Percentiles rank a stretch among this genome's conserved stretches.
These are phyloP conservation scores for Wickerhamiella australiensis DNA, from an alignment of 805 yeast species.

Conservation along the genomic window DNA sequence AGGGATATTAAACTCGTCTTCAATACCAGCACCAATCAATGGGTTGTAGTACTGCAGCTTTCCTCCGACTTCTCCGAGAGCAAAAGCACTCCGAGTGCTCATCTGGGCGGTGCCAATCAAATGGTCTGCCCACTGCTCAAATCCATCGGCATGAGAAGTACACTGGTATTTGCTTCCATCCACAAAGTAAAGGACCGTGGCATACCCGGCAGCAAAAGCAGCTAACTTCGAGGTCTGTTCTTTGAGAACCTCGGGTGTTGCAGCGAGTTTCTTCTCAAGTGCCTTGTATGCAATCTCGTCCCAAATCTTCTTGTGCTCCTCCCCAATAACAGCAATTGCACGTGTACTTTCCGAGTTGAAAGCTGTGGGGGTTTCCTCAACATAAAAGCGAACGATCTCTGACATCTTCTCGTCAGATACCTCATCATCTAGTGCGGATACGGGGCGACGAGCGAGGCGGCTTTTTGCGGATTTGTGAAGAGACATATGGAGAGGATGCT, in stretches of 20 bases:
- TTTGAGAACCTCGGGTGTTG: conserved; percentile 23
- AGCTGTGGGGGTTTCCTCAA: conserved; percentile 41
- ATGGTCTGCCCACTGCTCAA: conserved; percentile 40
- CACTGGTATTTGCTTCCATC: conserved; percentile 35
- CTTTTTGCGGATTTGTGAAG: neutral
- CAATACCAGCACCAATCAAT: conserved; percentile 30
- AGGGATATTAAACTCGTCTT: conserved; percentile 33
- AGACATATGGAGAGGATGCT: neutral
- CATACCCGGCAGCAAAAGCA: conserved; percentile 36
- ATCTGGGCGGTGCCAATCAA: conserved; percentile 39
- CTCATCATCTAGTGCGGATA: conserved; percentile 35
- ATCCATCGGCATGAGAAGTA: conserved; percentile 34
- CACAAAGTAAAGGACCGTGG: conserved; percentile 38
- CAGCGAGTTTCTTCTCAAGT: conserved; percentile 18
- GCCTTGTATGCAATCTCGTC: conserved; percentile 28
- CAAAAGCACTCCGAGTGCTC: conserved; percentile 39
- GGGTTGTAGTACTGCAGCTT: conserved; percentile 44
- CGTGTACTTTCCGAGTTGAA: conserved; percentile 42
- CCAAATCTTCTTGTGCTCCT: conserved; percentile 38
- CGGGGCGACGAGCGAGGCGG: conserved; percentile 34
- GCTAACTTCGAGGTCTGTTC: conserved; percentile 33
- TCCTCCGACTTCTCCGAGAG: conserved; percentile 37
- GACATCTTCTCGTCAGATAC: conserved; percentile 33
- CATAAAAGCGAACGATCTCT: conserved; percentile 32
- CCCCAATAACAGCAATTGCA: conserved; percentile 38